These are phyloP conservation scores for Juncus effusus DNA, from an alignment of 176 grass and related monocot species.

Conservation along the genomic window DNA sequence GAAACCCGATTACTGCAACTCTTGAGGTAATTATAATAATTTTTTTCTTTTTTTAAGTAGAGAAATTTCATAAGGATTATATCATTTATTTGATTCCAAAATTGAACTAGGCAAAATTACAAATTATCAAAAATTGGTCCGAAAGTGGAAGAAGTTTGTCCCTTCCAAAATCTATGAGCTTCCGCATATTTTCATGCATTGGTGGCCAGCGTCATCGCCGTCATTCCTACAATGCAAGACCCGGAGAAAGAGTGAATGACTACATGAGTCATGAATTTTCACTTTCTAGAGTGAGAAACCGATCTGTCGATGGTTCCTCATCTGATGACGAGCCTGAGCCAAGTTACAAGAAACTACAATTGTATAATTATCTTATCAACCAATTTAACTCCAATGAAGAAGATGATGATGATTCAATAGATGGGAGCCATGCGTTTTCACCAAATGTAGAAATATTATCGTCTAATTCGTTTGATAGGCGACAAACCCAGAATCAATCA, in stretches of 20 bases:
- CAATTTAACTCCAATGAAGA: conserved; percentile 10
- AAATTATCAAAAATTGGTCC: conserved; percentile 8
- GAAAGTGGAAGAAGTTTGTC: conserved; percentile 13
- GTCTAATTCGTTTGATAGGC: conserved; percentile 20
- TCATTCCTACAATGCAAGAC: conserved; percentile 5
- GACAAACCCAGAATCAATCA: conserved; percentile 31
- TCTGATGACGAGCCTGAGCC: conserved; percentile 38
- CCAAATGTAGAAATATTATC: not conserved
- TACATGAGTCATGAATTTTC: not conserved
- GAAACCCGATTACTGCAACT: not conserved
- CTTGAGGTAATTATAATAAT: conserved; percentile 34
- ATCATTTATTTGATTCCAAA: not conserved
- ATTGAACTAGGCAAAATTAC: conserved; percentile 25
- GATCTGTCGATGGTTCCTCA: conserved; percentile 2
- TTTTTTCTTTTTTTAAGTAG: not conserved
- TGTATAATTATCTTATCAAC: conserved; percentile 25
- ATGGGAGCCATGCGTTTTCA: conserved; percentile 2
- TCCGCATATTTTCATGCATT: conserved; percentile 19
- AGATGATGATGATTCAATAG: not conserved
- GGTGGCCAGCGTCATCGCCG: not conserved
- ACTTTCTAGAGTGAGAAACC: conserved; percentile 1
- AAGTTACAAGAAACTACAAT: conserved; percentile 23
- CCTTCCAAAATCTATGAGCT: conserved; percentile 18
- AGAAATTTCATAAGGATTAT: not conserved
- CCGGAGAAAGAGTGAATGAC: conserved; percentile 15